Conservation (phyloP, 257 asterid genomes). For the Primulina huaijiensis region DNA sequence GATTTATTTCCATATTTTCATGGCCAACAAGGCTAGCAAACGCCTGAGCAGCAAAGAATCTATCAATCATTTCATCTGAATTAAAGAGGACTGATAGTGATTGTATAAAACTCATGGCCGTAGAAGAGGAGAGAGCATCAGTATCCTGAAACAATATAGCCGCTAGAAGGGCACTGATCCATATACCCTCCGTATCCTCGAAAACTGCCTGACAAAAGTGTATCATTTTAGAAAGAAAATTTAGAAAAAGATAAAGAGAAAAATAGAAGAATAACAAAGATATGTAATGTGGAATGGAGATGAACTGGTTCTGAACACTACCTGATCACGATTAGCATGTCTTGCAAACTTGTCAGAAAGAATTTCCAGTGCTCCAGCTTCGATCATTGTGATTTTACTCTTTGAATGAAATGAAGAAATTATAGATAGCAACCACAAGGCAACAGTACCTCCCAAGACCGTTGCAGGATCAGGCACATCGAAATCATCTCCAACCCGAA, state of each 20-base stretch:
- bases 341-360: conserved; percentile 60
- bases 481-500: conserved; percentile 51
- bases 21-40: conserved; percentile 72
- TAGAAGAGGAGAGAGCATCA: conserved; percentile 52
- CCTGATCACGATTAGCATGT: conserved; percentile 51
- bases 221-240: conserved; percentile 26
- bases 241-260: conserved; percentile 6
- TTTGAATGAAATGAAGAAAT: conserved; percentile 53
- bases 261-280: conserved; percentile 9
- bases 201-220: conserved; percentile 57
- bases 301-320: conserved; percentile 28
- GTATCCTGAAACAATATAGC: conserved; percentile 75
- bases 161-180: conserved; percentile 76
- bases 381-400: conserved; percentile 54
- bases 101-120: conserved; percentile 47
- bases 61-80: conserved; percentile 65
- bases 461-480: conserved; percentile 66
- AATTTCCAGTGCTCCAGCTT: conserved; percentile 76
- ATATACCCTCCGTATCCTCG: conserved; percentile 70
- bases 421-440: conserved; percentile 77
- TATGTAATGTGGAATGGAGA: conserved; percentile 9
- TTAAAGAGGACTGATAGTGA: conserved; percentile 53
- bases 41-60: conserved; percentile 84
- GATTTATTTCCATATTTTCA: conserved; percentile 56
- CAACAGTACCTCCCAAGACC: conserved; percentile 63